Evolutionary conservation across 495 filamentous ascomycete genomes (phyloP).

Genomic region (Lichenothelia convexa): DNA sequence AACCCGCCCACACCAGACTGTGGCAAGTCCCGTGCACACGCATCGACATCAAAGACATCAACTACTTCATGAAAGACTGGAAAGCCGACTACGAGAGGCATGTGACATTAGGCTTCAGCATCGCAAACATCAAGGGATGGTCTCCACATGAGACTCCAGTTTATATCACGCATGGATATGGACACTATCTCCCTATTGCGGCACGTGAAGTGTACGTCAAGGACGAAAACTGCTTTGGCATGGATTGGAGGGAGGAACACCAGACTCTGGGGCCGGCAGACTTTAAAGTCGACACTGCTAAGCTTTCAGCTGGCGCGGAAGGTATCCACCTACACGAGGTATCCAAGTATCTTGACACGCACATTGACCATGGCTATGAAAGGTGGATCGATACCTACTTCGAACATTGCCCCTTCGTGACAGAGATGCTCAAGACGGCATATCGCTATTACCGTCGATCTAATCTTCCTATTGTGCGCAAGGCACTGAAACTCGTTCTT

Average conservation of each 20-base stretch:
- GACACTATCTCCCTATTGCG: conserved; percentile 69
- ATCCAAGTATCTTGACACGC: conserved; percentile 77
- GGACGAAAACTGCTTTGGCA: conserved; percentile 77
- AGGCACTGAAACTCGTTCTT: conserved; percentile 76
- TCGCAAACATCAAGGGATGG: conserved; percentile 87
- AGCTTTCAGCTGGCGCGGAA: conserved; percentile 65
- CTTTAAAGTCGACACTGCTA: conserved; percentile 70
- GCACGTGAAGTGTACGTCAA: conserved; percentile 80
- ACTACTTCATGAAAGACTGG: conserved; percentile 97
- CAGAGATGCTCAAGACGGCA: conserved; percentile 83
- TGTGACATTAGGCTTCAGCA: conserved; percentile 64
- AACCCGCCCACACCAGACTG: conserved; percentile 76
- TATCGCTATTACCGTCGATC: conserved; percentile 76
- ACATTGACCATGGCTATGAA: conserved; percentile 77
- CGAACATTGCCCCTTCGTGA: conserved; percentile 80
- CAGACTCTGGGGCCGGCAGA: conserved; percentile 50
- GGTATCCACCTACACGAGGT: conserved; percentile 59
- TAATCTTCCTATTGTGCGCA: conserved; percentile 67
- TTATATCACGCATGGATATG: conserved; percentile 57
- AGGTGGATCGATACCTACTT: conserved; percentile 87
- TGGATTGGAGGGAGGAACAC: conserved; percentile 74
- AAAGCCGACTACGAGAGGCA: conserved; percentile 87
- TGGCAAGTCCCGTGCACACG: conserved; percentile 94
- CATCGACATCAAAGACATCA: conserved; percentile 93
- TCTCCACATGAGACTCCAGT: conserved; percentile 48